phyloP scores from a whole-genome alignment of 352 stramenopile species.

The Phytophthora nicotianae region DNA sequence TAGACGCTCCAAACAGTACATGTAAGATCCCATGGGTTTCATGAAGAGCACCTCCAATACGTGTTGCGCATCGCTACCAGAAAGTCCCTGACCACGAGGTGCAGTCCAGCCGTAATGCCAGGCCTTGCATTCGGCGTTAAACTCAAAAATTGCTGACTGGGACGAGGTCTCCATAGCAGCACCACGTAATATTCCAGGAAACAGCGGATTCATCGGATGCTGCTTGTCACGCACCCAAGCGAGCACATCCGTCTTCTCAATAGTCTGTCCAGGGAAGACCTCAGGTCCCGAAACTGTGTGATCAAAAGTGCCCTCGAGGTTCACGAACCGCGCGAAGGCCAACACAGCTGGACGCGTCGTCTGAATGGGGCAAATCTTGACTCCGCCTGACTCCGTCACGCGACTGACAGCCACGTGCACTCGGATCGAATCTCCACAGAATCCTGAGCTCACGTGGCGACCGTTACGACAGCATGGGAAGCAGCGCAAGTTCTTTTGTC shows the following conservation, averaged over 20 bases:
- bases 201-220: conserved; percentile 78
- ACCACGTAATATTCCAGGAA: conserved; percentile 73
- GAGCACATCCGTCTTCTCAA: conserved; percentile 69
- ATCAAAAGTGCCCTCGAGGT: conserved; percentile 76
- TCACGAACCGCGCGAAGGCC: conserved; percentile 75
- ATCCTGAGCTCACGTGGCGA: conserved; percentile 82
- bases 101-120: conserved; percentile 91
- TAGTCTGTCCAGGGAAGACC: conserved; percentile 78
- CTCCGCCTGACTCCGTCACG: conserved; percentile 72
- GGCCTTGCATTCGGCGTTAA: conserved; percentile 88
- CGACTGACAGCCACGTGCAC: conserved; percentile 83
- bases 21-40: conserved; percentile 83
- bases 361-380: conserved; percentile 85
- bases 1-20: conserved; percentile 81
- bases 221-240: conserved; percentile 76
- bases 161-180: conserved; percentile 80
- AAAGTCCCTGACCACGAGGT: conserved; percentile 72
- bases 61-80: conserved; percentile 78
- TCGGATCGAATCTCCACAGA: conserved; percentile 86
- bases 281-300: conserved; percentile 68
- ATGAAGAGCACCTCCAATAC: conserved; percentile 84
- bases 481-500: conserved; percentile 89
- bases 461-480: conserved; percentile 86
- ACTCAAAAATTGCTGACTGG: conserved; percentile 87
- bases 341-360: conserved; percentile 64